Base-by-base conservation (phyloP, 1,284 basidiomycete genomes). In the Cryptococcus hybrid region DNA sequence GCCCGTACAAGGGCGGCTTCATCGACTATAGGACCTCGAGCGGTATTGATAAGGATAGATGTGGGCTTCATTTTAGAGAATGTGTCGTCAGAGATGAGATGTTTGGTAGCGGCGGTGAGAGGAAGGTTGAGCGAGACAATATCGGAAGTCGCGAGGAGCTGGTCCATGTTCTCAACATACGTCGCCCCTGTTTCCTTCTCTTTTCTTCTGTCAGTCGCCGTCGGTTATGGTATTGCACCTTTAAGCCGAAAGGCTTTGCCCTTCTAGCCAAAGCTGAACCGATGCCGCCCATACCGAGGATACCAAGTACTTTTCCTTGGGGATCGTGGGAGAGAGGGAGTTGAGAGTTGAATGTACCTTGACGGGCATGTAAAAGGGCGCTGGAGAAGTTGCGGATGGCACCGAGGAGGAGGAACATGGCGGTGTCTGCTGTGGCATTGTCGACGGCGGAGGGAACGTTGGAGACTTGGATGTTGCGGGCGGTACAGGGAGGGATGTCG, bases 271-370 rank as follows among this genome's bases (percentile, higher is more conserved):
- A 45, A 3, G 65, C 73, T 7, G 58, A 59, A 0, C 91, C 92
- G 66, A 93, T 93, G 0, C 91, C 90, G 30, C 92, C 92, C n/a
- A 93, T 83, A 0, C 92, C 91, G 12, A 94, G 82, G 61, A 93
- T 87, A 0, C 86, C 90, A 37, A 93, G 78, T 2, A 88, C 88
- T 66, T 86, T 86, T 1, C 84, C 84, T 5, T 87, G 86, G 12
- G 89, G 81, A 70, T 94, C 90, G 68, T 86, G 84, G 1, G 84
- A 82, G 1, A 84, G 70, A 2, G 75, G 65, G 12, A 84, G 69
- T 0, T 75, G 69, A 0, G 73, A 64, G 64, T 87, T 86, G 11
- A 53, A 56, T 7, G 56, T 55, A 40, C 62, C 61, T 4, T 55
- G 56, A 51, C 80, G 76, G 65, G 89, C 79, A 52, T 83, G 83